Evolutionary conservation across 2,329 filamentous ascomycete genomes (phyloP).

Genomic region (Alternaria panax): DNA sequence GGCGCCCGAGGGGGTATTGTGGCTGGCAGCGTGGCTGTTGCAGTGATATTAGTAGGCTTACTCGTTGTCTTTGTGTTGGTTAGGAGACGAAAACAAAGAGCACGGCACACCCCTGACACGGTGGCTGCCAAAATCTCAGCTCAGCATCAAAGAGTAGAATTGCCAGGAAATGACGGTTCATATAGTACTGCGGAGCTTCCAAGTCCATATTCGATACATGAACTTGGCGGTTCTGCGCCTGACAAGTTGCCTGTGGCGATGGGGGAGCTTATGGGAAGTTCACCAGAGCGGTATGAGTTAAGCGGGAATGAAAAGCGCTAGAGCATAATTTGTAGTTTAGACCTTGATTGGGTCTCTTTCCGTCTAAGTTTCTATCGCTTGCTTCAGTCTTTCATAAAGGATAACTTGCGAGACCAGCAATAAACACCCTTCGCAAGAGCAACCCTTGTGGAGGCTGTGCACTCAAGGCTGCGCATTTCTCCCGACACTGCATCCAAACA

Average conservation of each 20-base stretch:
- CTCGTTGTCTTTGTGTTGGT: neutral
- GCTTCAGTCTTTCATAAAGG: neutral
- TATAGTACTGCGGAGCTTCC: slow-evolving; percentile 1
- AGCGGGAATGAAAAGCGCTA: neutral
- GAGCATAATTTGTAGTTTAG: neutral
- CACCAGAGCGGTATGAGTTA: neutral
- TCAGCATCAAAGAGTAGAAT: neutral
- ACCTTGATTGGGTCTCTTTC: neutral
- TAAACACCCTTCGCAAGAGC: neutral
- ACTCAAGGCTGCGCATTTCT: slow-evolving; percentile 3
- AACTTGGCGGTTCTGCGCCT: neutral
- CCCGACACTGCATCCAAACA: neutral
- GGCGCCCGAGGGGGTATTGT: neutral
- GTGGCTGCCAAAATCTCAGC: neutral
- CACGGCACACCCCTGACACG: neutral
- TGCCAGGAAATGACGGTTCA: neutral
- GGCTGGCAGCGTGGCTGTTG: neutral
- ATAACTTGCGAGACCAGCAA: neutral
- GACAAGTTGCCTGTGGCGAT: neutral
- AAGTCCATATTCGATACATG: neutral
- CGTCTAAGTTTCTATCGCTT: neutral
- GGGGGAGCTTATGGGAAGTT: neutral
- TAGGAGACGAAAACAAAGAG: neutral
- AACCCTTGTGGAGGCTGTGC: slow-evolving; percentile 12
- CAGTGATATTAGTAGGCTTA: neutral